Conservation (phyloP, 2,329 filamentous ascomycete genomes). For the Aaosphaeria arxii region DNA sequence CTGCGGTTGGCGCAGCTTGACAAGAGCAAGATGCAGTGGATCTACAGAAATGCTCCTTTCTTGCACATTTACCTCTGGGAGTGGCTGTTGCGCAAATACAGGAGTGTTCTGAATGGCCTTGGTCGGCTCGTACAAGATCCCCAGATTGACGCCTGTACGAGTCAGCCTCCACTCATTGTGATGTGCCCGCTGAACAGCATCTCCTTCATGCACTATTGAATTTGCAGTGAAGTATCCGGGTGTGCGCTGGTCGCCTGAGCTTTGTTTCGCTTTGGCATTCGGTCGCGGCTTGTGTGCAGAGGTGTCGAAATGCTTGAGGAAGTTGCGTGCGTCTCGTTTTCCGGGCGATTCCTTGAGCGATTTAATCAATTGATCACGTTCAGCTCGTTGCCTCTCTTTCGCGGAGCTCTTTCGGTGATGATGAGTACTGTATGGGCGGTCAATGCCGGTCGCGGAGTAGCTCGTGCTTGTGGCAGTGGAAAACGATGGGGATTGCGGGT, state of each 20-base stretch:
- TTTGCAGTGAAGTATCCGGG: not conserved
- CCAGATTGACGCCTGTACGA: conserved; percentile 57
- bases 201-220: not conserved
- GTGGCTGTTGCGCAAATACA: conserved; percentile 56
- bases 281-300: conserved; percentile 12
- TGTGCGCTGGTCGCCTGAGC: not conserved
- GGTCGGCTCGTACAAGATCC: conserved; percentile 58
- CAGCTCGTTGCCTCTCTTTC: conserved; percentile 34
- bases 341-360: conserved; percentile 84
- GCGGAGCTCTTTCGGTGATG: conserved; percentile 22
- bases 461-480: conserved; percentile 8
- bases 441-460: conserved; percentile 5
- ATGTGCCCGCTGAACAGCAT: conserved; percentile 16
- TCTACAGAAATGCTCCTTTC: conserved; percentile 29
- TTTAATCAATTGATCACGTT: conserved; percentile 35
- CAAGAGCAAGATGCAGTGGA: conserved; percentile 72
- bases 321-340: conserved; percentile 87
- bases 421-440: conserved; percentile 3
- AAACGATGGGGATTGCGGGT: conserved; percentile 1
- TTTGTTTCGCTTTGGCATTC: conserved; percentile 6
- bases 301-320: conserved; percentile 77
- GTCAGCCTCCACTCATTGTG: conserved; percentile 35
- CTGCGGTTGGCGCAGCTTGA: conserved; percentile 78
- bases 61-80: conserved; percentile 33
- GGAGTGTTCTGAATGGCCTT: conserved; percentile 58